These are phyloP conservation scores for Camillea tinctor DNA, from an alignment of 2,329 filamentous ascomycete genomes.

Conservation along the genomic window DNA sequence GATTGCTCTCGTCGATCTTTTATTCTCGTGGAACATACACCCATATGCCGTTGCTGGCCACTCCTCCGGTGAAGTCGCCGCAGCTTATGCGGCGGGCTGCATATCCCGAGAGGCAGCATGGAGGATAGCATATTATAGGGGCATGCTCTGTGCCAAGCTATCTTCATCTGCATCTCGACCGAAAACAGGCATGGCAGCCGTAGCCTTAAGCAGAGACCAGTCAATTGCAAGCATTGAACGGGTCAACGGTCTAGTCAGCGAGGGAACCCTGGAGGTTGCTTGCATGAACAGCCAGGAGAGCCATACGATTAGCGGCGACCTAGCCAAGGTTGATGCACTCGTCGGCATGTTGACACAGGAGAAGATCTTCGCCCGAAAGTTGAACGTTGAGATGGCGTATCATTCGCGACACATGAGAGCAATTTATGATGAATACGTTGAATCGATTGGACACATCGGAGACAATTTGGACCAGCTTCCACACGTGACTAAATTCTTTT, in stretches of 20 bases:
- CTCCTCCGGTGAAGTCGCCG: constrained; percentile 41
- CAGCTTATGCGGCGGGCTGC: constrained; percentile 36
- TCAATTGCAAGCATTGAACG: constrained; percentile 8
- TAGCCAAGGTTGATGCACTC: constrained; percentile 10
- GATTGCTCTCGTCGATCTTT: constrained; percentile 35
- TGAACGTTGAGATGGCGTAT: constrained; percentile 25
- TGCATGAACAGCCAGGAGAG: constrained; percentile 23
- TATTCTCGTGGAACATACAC: constrained; percentile 30
- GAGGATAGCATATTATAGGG: constrained; percentile 36
- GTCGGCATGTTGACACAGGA: constrained; percentile 10
- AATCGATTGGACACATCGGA: constrained; percentile 7
- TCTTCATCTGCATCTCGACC: constrained; percentile 1
- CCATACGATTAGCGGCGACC: constrained; percentile 26
- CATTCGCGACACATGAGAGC: constrained; percentile 34
- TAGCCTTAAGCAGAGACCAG: constrained; percentile 9
- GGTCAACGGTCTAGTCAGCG: constrained; percentile 4
- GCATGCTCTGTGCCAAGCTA: constrained; percentile 19
- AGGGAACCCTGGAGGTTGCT: constrained; percentile 17
- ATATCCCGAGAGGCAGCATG: constrained; percentile 32
- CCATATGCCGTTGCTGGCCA: constrained; percentile 37
- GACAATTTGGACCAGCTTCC: constrained; percentile 5
- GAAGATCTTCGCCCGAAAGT: constrained; percentile 18
- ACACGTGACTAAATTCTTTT: constrained; percentile 13
- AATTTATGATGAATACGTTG: constrained; percentile 26
- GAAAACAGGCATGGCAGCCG: constrained; percentile 16